Conservation (phyloP, 495 filamentous ascomycete species). For the Aspergillus taichungensis region DNA sequence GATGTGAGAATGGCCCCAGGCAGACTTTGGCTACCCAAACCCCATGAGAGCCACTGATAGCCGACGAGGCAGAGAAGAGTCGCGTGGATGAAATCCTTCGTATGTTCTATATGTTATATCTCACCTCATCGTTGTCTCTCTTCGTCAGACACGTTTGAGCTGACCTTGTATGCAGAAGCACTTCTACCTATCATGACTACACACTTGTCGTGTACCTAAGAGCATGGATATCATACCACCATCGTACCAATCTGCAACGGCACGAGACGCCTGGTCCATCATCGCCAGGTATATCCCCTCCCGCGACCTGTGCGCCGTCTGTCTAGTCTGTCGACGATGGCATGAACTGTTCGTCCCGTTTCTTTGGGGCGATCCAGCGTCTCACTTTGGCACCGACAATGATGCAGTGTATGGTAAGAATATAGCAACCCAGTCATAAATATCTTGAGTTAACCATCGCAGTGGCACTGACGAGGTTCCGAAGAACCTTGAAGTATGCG, state of each 20-base stretch:
- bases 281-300: conserved; percentile 53
- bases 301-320: conserved; percentile 49
- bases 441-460: too few relatives aligned
- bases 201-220: not conserved
- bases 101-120: too few relatives aligned
- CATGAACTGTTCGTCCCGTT: conserved; percentile 51
- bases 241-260: conserved; percentile 50
- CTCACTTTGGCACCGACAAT: conserved; percentile 54
- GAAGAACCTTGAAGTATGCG: conserved; percentile 48
- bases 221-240: conserved; percentile 49
- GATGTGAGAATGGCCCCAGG: too few relatives aligned
- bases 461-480: conserved; percentile 57
- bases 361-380: conserved; percentile 59
- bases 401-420: conserved; percentile 52
- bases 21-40: too few relatives aligned
- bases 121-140: too few relatives aligned
- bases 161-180: too few relatives aligned
- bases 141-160: too few relatives aligned
- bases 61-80: too few relatives aligned
- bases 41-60: too few relatives aligned
- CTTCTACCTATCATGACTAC: not conserved
- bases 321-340: conserved; percentile 50
- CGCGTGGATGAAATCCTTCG: too few relatives aligned
- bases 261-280: conserved; percentile 51
- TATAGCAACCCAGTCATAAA: too few relatives aligned